phyloP scores from a whole-genome alignment of 1,139 yeast genomes.

The Geotrichum cucujoidarum region DNA sequence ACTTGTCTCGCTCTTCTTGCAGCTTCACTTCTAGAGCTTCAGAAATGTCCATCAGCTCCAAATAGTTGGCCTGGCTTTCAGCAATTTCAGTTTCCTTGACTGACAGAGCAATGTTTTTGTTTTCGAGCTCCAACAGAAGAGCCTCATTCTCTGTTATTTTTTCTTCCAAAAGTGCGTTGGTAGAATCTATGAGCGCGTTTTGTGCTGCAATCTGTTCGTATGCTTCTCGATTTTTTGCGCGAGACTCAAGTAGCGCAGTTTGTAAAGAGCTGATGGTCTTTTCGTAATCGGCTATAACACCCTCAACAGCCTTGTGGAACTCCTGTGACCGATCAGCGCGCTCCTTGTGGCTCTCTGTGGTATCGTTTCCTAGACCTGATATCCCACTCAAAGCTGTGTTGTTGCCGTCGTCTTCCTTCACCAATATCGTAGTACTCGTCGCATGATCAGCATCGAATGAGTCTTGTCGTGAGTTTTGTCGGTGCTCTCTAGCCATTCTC shows the following conservation, averaged over 20 bases:
- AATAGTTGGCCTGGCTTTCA: slow-evolving; percentile 13
- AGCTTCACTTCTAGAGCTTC: slow-evolving; percentile 13
- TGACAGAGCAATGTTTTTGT: background rate
- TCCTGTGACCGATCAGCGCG: slow-evolving; percentile 24
- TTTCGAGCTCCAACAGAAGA: background rate
- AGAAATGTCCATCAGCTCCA: slow-evolving; percentile 9
- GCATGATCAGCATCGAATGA: background rate
- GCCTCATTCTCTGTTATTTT: slow-evolving; percentile 6
- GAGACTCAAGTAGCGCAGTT: slow-evolving; percentile 21
- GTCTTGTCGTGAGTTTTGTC: no score
- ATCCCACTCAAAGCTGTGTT: background rate
- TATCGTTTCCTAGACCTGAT: background rate
- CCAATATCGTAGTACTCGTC: slow-evolving; percentile 4
- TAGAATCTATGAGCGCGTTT: background rate
- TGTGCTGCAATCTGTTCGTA: background rate
- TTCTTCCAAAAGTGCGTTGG: slow-evolving; percentile 20
- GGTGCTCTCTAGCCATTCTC: slow-evolving; percentile 20
- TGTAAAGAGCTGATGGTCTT: slow-evolving; percentile 26
- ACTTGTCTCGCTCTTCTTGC: background rate
- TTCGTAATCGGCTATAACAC: slow-evolving; percentile 27
- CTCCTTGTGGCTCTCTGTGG: slow-evolving; percentile 12
- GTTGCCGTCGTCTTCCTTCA: background rate
- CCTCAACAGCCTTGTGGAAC: slow-evolving; percentile 26
- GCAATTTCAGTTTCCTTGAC: background rate
- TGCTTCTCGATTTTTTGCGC: background rate